Conservation (phyloP, 2,329 filamentous ascomycete species). For the Penicillium psychrosexuale region DNA sequence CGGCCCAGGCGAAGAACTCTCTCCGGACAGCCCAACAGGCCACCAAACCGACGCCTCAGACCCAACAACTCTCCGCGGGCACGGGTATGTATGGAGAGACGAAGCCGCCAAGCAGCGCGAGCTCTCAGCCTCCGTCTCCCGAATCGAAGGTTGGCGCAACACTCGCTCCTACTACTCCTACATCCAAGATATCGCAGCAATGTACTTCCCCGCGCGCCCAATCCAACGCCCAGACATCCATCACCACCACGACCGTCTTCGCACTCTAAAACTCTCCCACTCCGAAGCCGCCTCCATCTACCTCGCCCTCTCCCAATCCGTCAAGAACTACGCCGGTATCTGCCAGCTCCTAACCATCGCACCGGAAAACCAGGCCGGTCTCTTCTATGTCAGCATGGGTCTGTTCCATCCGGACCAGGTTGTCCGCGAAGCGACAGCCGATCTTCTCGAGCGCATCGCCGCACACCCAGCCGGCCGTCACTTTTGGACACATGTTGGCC, state of each 20-base stretch:
- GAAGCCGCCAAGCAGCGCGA: slow-evolving; percentile 77
- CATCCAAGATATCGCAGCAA: slow-evolving; percentile 64
- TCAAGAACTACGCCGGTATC: slow-evolving; percentile 79
- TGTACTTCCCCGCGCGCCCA: slow-evolving; percentile 38
- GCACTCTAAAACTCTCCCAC: slow-evolving; percentile 73
- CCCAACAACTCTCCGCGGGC: slow-evolving; percentile 64
- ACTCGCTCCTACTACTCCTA: slow-evolving; percentile 95
- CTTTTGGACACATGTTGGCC: slow-evolving; percentile 82
- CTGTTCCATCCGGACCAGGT: slow-evolving; percentile 84
- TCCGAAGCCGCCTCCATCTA: slow-evolving; percentile 81
- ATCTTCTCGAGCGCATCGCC: slow-evolving; percentile 75
- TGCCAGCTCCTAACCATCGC: slow-evolving; percentile 78
- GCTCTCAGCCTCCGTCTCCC: slow-evolving; percentile 82
- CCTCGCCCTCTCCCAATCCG: slow-evolving; percentile 69
- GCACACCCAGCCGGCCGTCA: slow-evolving; percentile 88
- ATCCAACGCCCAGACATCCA: slow-evolving; percentile 64
- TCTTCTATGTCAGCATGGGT: slow-evolving; percentile 88
- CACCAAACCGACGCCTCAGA: slow-evolving; percentile 35
- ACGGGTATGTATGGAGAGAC: slow-evolving; percentile 94
- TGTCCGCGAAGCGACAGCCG: slow-evolving; percentile 73
- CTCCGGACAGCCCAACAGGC: slow-evolving; percentile 51
- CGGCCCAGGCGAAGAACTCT: slow-evolving; percentile 64
- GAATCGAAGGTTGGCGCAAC: slow-evolving; percentile 95
- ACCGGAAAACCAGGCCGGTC: slow-evolving; percentile 78
- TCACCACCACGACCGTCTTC: slow-evolving; percentile 87